These are phyloP conservation scores for Exophiala mesophila DNA, from an alignment of 2,329 filamentous ascomycete genomes.

Conservation along the genomic window DNA sequence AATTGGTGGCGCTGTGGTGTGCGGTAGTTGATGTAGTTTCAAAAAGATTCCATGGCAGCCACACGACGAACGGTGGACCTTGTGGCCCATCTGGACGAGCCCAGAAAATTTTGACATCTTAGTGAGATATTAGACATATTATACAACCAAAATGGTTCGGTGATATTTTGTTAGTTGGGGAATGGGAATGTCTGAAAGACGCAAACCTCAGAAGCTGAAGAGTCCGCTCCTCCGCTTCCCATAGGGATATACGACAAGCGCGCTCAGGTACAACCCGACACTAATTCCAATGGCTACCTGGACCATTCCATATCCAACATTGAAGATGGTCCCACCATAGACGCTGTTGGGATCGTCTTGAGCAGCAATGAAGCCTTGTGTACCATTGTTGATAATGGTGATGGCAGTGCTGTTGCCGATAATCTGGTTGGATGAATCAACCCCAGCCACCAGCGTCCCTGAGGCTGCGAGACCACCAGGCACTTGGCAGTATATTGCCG, in stretches of 20 bases:
- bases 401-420: slow-evolving; percentile 38
- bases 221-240: slow-evolving; percentile 42
- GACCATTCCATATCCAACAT: slow-evolving; percentile 43
- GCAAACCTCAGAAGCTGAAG: slow-evolving; percentile 36
- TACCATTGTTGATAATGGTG: slow-evolving; percentile 38
- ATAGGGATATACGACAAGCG: slow-evolving; percentile 42
- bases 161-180: too few relatives aligned
- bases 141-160: too few relatives aligned
- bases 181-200: too few relatives aligned
- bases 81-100: too few relatives aligned
- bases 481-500: slow-evolving; percentile 72
- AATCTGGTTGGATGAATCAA: slow-evolving; percentile 43
- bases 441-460: slow-evolving; percentile 48
- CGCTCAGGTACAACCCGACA: slow-evolving; percentile 42
- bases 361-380: too few relatives aligned
- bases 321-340: slow-evolving; percentile 31
- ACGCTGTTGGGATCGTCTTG: not conserved
- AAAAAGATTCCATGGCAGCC: too few relatives aligned
- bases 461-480: slow-evolving; percentile 54
- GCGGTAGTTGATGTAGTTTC: too few relatives aligned
- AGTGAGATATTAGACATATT: too few relatives aligned
- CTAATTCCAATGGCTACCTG: slow-evolving; percentile 45
- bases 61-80: too few relatives aligned
- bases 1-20: too few relatives aligned
- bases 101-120: too few relatives aligned